Conservation (phyloP, 768 basidiomycete genomes). For the Calocera cornea region DNA sequence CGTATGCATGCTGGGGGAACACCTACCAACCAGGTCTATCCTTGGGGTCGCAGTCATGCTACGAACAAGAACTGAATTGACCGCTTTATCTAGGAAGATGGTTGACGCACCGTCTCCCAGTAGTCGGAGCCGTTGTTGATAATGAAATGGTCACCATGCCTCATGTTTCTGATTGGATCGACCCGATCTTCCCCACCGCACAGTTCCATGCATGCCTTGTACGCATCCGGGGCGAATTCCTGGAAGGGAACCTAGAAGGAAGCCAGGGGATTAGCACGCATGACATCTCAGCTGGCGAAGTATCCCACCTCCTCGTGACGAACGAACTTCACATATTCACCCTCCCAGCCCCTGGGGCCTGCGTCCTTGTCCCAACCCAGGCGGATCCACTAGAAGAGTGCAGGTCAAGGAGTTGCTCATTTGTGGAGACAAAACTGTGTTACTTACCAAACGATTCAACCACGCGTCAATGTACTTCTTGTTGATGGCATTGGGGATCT, state of each 20-base stretch:
- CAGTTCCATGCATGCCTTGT: not conserved
- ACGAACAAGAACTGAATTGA: not conserved
- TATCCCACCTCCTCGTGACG: not conserved
- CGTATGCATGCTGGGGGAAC: not conserved
- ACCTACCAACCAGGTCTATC: not conserved
- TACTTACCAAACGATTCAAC: slow-evolving; percentile 1
- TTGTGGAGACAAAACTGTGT: not conserved
- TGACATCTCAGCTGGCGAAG: not conserved
- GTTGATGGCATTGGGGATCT: slow-evolving; percentile 41
- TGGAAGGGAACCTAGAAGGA: not conserved
- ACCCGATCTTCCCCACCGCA: slow-evolving; percentile 15
- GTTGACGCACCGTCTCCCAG: slow-evolving; percentile 6
- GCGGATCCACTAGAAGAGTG: not conserved
- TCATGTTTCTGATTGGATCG: slow-evolving; percentile 14
- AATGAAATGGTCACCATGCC: slow-evolving; percentile 17
- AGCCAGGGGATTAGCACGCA: not conserved
- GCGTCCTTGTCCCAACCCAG: not conserved
- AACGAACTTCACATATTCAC: not conserved
- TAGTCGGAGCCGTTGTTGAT: slow-evolving; percentile 14
- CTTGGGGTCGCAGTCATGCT: not conserved
- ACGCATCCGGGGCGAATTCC: not conserved
- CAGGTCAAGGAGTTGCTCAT: not conserved
- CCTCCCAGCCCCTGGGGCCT: not conserved
- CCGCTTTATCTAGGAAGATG: not conserved
- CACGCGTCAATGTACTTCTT: slow-evolving; percentile 37